phyloP scores from a whole-genome alignment of 1,284 basidiomycete genomes.

The Ganoderma leucocontextum region DNA sequence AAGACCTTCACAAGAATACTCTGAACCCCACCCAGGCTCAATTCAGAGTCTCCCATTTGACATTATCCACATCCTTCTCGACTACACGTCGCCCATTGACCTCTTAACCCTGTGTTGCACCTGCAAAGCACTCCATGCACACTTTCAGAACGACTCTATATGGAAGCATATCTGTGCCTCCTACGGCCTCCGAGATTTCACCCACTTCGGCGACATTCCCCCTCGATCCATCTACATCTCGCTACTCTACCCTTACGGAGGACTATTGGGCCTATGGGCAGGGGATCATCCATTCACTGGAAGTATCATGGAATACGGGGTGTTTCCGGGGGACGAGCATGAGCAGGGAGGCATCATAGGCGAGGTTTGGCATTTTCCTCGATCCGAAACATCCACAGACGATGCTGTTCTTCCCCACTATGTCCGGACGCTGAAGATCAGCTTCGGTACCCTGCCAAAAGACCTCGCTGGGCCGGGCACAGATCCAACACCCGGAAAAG shows the following conservation, averaged over 20 bases:
- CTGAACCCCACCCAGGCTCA: not conserved
- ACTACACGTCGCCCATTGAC: slow-evolving; percentile 26
- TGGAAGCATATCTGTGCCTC: slow-evolving; percentile 32
- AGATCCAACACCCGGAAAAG: not conserved
- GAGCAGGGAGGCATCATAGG: slow-evolving; percentile 38
- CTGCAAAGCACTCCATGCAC: slow-evolving; percentile 28
- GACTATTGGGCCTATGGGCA: slow-evolving; percentile 39
- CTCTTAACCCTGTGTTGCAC: slow-evolving; percentile 32
- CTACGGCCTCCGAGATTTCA: slow-evolving; percentile 32
- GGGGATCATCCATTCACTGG: slow-evolving; percentile 36
- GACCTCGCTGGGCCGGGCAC: not conserved
- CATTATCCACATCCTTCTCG: slow-evolving; percentile 31
- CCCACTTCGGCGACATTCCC: slow-evolving; percentile 26
- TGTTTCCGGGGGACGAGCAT: slow-evolving; percentile 27
- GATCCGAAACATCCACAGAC: slow-evolving; percentile 5
- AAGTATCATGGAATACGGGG: slow-evolving; percentile 36
- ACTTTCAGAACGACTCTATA: slow-evolving; percentile 31
- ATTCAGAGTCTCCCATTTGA: slow-evolving; percentile 29
- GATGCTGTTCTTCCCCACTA: slow-evolving; percentile 25
- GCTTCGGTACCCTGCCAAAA: slow-evolving; percentile 25
- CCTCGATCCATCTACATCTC: slow-evolving; percentile 34
- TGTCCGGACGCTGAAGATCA: slow-evolving; percentile 33
- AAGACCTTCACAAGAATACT: too few relatives aligned
- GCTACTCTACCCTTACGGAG: slow-evolving; percentile 36
- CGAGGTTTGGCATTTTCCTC: slow-evolving; percentile 34